phyloP scores from a whole-genome alignment of 1,284 basidiomycete species.

The Cryptococcus floricola region DNA sequence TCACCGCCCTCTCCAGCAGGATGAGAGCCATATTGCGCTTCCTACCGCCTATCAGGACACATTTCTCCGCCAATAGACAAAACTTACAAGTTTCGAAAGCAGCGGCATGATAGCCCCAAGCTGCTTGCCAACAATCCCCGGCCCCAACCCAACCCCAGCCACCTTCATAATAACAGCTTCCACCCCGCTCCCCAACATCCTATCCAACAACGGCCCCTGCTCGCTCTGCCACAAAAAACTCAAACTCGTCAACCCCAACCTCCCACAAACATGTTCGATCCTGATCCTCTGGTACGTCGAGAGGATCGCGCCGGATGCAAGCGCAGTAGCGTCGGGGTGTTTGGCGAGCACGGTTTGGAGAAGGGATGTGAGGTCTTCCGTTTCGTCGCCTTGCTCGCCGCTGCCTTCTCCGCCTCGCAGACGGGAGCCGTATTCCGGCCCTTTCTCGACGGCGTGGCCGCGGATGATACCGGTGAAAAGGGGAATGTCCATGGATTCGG shows the following conservation, averaged over 20 bases:
- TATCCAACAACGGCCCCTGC: constrained; percentile 74
- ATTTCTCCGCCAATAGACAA: background rate
- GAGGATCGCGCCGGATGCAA: constrained; percentile 93
- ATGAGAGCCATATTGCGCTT: constrained; percentile 80
- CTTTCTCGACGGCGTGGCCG: constrained; percentile 76
- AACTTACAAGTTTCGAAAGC: constrained; percentile 65
- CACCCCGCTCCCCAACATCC: constrained; percentile 80
- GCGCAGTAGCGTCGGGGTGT: constrained; percentile 79
- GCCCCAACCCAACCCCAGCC: constrained; percentile 83
- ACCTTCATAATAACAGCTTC: constrained; percentile 90
- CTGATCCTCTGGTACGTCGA: constrained; percentile 96
- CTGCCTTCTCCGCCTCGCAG: constrained; percentile 42
- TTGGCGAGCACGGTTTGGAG: constrained; percentile 72
- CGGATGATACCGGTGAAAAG: constrained; percentile 76
- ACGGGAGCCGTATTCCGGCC: constrained; percentile 74
- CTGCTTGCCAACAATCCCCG: constrained; percentile 73
- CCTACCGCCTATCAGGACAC: constrained; percentile 52
- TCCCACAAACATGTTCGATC: constrained; percentile 93
- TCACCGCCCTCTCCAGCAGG: constrained; percentile 98
- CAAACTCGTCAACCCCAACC: constrained; percentile 76
- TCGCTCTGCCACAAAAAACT: constrained; percentile 92
- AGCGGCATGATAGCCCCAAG: constrained; percentile 71
- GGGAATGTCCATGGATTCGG: constrained; percentile 78
- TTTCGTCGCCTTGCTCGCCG: constrained; percentile 79
- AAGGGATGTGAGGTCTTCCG: constrained; percentile 85